phyloP scores from a whole-genome alignment of 306 rosid species.

The Vigna trinervia region DNA sequence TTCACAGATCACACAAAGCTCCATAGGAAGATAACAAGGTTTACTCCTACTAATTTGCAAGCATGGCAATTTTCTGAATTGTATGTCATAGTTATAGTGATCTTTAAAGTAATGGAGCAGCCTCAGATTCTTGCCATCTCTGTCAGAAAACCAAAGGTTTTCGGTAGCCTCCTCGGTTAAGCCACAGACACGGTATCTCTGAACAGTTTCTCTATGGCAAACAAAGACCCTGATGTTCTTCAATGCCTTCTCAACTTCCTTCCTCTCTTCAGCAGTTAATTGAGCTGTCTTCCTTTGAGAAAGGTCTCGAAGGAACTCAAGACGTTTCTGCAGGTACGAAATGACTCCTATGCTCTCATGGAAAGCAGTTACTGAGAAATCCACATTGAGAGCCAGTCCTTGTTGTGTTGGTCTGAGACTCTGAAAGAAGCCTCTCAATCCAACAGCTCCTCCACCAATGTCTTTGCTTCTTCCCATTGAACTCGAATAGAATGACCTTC shows the following conservation, averaged over 20 bases:
- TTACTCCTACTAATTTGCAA: constrained; percentile 93
- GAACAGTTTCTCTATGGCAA: constrained; percentile 95
- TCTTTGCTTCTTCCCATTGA: constrained; percentile 88
- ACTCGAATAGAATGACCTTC: constrained; percentile 84
- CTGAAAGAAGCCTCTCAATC: constrained; percentile 97
- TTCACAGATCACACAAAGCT: constrained; percentile 94
- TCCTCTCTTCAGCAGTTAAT: constrained; percentile 68
- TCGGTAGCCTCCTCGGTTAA: constrained; percentile 93
- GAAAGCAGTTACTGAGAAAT: constrained; percentile 93
- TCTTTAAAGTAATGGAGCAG: constrained; percentile 87
- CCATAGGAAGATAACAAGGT: constrained; percentile 99
- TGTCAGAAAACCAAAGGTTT: constrained; percentile 87
- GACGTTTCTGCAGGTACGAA: constrained; percentile 86
- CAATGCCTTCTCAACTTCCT: constrained; percentile 87
- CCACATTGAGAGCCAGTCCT: constrained; percentile 93
- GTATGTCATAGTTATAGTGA: constrained; percentile 92
- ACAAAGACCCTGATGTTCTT: constrained; percentile 92
- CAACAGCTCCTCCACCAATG: constrained; percentile 94
- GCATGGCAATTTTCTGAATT: constrained; percentile 85
- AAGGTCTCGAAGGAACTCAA: constrained; percentile 82
- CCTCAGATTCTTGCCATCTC: constrained; percentile 85
- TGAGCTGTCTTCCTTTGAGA: constrained; percentile 72
- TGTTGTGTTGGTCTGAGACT: constrained; percentile 97
- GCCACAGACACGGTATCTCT: constrained; percentile 86
- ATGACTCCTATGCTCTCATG: constrained; percentile 96